Conservation (phyloP, 257 asterid species). For the Solanum pinnatisectum region DNA sequence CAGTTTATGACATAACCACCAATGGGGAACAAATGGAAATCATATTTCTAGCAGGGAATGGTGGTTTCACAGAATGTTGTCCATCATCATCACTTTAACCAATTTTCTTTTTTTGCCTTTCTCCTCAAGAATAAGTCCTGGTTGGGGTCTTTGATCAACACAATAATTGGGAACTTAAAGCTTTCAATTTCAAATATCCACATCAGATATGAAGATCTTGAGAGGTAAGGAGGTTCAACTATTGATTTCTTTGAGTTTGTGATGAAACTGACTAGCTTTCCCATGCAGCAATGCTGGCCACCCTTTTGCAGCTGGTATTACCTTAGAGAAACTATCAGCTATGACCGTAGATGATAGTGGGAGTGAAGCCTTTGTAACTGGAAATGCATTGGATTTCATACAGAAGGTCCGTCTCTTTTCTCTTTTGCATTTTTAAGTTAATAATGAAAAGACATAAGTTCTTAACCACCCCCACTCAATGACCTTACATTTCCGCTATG, state of each 20-base stretch:
- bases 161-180: conserved; percentile 93
- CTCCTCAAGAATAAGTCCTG: conserved; percentile 72
- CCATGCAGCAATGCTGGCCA: conserved; percentile 83
- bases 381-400: conserved; percentile 76
- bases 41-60: background rate
- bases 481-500: background rate
- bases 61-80: background rate
- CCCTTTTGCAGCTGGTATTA: conserved; percentile 87
- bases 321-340: conserved; percentile 86
- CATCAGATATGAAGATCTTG: conserved; percentile 95
- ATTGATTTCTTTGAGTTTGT: background rate
- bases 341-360: conserved; percentile 86
- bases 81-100: conserved; percentile 10
- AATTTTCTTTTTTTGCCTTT: conserved; percentile 11
- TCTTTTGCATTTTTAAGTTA: background rate
- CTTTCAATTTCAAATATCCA: conserved; percentile 91
- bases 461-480: background rate
- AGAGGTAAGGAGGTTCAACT: conserved; percentile 50
- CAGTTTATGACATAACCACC: background rate
- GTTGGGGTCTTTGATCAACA: conserved; percentile 93
- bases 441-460: background rate
- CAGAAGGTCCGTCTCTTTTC: conserved; percentile 55
- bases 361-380: conserved; percentile 76
- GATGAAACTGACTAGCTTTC: background rate
- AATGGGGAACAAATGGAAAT: background rate